phyloP scores from a whole-genome alignment of 495 filamentous ascomycete genomes.

The Trichodelitschia bisporula region DNA sequence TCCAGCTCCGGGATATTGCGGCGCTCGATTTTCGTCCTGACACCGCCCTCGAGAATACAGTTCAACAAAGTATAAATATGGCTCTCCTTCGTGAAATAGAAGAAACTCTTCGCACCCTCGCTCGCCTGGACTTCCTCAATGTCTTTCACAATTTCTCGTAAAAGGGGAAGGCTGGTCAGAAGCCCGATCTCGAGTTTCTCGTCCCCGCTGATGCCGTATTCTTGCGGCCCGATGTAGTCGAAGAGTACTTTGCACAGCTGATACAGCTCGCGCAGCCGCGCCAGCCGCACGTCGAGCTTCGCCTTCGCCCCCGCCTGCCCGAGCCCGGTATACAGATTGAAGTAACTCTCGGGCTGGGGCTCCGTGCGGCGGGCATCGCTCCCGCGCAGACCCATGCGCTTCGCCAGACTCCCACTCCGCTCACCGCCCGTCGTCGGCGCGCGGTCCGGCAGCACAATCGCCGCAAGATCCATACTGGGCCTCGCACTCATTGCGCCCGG shows the following conservation, averaged over 20 bases:
- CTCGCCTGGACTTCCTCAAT: slow-evolving; percentile 95
- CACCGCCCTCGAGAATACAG: slow-evolving; percentile 89
- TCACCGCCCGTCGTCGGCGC: background rate
- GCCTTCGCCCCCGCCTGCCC: slow-evolving; percentile 33
- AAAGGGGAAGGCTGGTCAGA: slow-evolving; percentile 69
- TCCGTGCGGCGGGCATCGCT: slow-evolving; percentile 10
- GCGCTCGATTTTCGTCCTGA: slow-evolving; percentile 75
- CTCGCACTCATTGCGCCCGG: slow-evolving; percentile 1
- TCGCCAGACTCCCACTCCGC: background rate
- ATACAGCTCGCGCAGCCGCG: slow-evolving; percentile 77
- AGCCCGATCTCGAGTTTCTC: slow-evolving; percentile 97
- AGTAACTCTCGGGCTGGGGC: slow-evolving; percentile 32
- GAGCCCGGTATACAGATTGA: slow-evolving; percentile 58
- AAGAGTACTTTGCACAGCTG: slow-evolving; percentile 83
- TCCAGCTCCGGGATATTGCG: slow-evolving; percentile 90
- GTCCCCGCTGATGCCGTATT: slow-evolving; percentile 81
- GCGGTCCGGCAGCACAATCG: background rate
- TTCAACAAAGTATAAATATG: slow-evolving; percentile 97
- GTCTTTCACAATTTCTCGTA: slow-evolving; percentile 88
- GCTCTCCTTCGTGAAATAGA: slow-evolving; percentile 97
- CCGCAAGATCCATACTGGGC: background rate
- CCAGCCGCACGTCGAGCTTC: slow-evolving; percentile 63
- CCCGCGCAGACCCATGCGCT: background rate
- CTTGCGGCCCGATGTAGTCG: slow-evolving; percentile 94
- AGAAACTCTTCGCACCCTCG: slow-evolving; percentile 76